phyloP scores from a whole-genome alignment of 169 alveolate genomes.

The Amoebophrya sp. region DNA sequence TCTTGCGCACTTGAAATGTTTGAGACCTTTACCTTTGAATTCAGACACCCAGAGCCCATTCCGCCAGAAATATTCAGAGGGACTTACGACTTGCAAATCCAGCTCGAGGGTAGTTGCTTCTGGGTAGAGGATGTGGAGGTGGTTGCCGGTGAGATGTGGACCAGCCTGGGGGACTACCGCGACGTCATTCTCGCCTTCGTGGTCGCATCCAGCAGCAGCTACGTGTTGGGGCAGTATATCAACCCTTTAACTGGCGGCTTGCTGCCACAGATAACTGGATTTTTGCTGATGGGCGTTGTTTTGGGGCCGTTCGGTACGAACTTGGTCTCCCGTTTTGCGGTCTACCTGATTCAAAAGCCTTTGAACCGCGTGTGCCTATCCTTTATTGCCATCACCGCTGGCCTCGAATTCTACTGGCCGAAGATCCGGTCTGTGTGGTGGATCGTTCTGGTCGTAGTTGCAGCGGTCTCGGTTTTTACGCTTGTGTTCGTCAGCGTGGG shows the following conservation, averaged over 20 bases:
- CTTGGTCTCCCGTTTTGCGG: not conserved
- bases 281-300: not conserved
- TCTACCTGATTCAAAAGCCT: not conserved
- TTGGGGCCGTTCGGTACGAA: not conserved
- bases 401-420: not conserved
- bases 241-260: not conserved
- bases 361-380: not conserved
- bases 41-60: not conserved
- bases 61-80: not conserved
- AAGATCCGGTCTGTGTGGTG: not conserved
- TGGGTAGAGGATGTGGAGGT: not conserved
- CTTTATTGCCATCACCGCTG: not conserved
- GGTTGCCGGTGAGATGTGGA: not conserved
- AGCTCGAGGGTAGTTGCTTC: not conserved
- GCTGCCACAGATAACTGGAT: not conserved
- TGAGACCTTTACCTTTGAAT: not conserved
- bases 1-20: not conserved
- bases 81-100: not conserved
- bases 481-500: not conserved
- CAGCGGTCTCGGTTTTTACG: not conserved
- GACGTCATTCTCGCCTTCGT: constrained; percentile 11
- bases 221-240: constrained; percentile 1
- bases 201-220: not conserved
- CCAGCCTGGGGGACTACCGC: not conserved
- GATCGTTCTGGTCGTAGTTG: not conserved